Evolutionary conservation across 139 green algal species (phyloP), one percentile per base, ranked within the genome.

Genomic region (Nannochloris sp.): DNA sequence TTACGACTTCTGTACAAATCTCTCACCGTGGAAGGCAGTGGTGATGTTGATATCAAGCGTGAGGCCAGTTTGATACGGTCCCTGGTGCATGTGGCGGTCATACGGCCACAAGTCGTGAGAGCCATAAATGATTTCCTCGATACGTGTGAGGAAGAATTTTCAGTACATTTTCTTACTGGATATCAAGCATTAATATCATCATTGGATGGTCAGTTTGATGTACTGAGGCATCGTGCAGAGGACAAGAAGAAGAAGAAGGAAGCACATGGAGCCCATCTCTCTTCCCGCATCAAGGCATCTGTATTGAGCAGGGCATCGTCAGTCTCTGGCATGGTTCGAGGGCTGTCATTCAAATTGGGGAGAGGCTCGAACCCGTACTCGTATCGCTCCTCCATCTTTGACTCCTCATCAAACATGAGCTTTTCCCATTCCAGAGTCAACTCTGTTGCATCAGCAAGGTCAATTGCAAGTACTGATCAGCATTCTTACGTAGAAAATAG

Each of bases 111-210:
- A 44, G 48, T 68, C 11, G 46, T 73, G 44, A 60, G 46, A 14
- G 59, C 67, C 1, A 48, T 73, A 7, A 59, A 66, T 55, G 67
- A 48, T 23, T 73, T 73, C 50, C 29, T 73, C 2, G 48, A 44
- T 15, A 27, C 46, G 44, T 69, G 57, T 56, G 10, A 10, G 21
- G 16, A n/a, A 16, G 56, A 55, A 29, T 69, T 55, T 24, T 36
- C 46, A 2, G 46, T 44, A 8, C 27, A 60, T 29, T 63, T 68
- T 8, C 36, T 37, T 2, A 16, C 23, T n/a, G 46, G 56, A 19
- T 50, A 69, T 21, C 60, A 73, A 15, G 44, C 67, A 25, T 59
- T 73, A 23, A 40, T 63, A 21, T 50, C 59, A 3, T 58, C 44
- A 36, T 23, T 63, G 3, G 18, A 29, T 11, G 60, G 59, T 21